Conservation (phyloP, 2,329 filamentous ascomycete species). For the Cladophialophora exuberans region DNA sequence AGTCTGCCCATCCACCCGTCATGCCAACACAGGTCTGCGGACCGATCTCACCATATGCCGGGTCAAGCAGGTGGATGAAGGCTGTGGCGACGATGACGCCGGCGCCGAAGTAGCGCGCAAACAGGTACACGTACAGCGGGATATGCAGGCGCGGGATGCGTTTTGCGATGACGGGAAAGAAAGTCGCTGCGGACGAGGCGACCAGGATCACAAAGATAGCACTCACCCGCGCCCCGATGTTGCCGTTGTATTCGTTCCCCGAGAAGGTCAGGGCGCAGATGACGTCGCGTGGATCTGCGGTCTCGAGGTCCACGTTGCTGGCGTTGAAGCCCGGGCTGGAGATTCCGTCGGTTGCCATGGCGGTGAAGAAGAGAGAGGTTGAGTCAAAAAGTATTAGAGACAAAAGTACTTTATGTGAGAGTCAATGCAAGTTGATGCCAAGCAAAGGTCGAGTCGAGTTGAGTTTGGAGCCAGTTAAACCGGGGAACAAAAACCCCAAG, state of each 20-base stretch:
- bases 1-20: conserved; percentile 54
- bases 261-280: conserved; percentile 55
- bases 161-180: conserved; percentile 54
- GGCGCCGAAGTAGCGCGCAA: conserved; percentile 52
- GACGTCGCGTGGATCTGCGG: conserved; percentile 47
- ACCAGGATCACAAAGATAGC: conserved; percentile 51
- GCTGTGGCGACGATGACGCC: conserved; percentile 54
- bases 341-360: not conserved
- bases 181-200: conserved; percentile 45
- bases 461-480: too few species aligned
- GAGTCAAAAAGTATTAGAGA: not conserved
- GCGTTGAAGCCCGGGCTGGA: conserved; percentile 38
- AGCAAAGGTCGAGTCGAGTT: too few species aligned
- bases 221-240: conserved; percentile 47
- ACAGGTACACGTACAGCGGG: conserved; percentile 50
- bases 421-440: too few species aligned
- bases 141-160: conserved; percentile 42
- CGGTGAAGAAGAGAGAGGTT: not conserved
- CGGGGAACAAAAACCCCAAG: too few species aligned
- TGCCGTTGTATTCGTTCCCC: conserved; percentile 59
- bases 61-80: conserved; percentile 53
- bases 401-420: not conserved
- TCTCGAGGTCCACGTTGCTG: conserved; percentile 48
- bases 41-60: conserved; percentile 50
- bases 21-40: conserved; percentile 56